Base-by-base conservation (phyloP, 2,329 filamentous ascomycete genomes). In the Neonectria ditissima region DNA sequence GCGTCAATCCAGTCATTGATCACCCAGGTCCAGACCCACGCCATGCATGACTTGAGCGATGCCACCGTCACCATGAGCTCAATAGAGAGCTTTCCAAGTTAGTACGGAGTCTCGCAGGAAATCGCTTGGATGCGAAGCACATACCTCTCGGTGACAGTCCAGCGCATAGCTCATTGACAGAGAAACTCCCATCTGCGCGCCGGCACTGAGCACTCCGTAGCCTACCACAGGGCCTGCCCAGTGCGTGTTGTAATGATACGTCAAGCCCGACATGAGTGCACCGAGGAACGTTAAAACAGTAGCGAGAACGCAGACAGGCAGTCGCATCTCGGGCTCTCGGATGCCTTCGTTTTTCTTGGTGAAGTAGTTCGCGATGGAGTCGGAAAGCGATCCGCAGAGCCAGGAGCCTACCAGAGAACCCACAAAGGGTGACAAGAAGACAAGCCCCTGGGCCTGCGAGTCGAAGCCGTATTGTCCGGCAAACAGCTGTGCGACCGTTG, bases 81-180 rank as follows among this genome's bases (percentile, higher is more conserved):
- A 1, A 59, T 43, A 32, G 61, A 63, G 10, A 63, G 48, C 60
- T 63, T 11, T 20, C 4, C 3, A n/a, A 48, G 24, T 63, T 22
- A 54, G 48, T 22, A 50, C n/a, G 14, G 8, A 22, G 2, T 1
- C 5, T 8, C 8, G 5, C 2, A 18, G 39, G 7, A 11, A 18
- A 4, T 41, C 20, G 2, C 30, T 43, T 20, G 18, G 11, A 32
- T 32, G 16, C 16, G 2, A 13, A 32, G 34, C 14, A 52, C 47
- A 34, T 51, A 63, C 60, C 51, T 63, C 61, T 24, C 37, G n/a
- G 7, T 63, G 61, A 26, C 55, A 63, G 28, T 63, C 61, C 13
- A 63, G 34, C 20, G 61, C 61, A 51, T 63, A 63, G 43, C 55
- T 63, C 61, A 63, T 63, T 2, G 61, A 63, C 32, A 63, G 16